A percentile compares a stretch with the other conserved stretches of the same genome.
These are phyloP conservation scores for Trichoderma gracile DNA, from an alignment of 2,329 filamentous ascomycete species.

Conservation along the genomic window DNA sequence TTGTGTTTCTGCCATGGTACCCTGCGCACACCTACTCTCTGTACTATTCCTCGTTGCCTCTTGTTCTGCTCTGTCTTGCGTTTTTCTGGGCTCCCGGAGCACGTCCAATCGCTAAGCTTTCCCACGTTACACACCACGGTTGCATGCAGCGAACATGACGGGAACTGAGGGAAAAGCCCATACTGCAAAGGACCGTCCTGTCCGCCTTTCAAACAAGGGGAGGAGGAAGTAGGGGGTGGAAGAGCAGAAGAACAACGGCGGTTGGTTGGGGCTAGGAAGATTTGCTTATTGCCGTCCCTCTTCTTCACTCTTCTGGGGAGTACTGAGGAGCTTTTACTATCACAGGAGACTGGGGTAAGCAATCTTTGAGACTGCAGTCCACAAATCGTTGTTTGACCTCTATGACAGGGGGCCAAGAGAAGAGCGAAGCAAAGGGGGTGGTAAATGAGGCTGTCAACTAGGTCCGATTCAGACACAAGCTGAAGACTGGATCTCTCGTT, in stretches of 20 bases:
- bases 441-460: neutral
- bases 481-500: neutral
- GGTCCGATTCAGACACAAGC: neutral
- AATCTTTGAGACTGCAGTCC: too few relatives aligned
- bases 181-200: neutral
- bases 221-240: neutral
- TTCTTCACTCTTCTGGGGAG: too few relatives aligned
- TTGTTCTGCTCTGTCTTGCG: too few relatives aligned
- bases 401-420: neutral
- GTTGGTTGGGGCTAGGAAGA: too few relatives aligned
- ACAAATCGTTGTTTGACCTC: too few relatives aligned
- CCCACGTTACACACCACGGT: conserved; percentile 4
- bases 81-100: neutral
- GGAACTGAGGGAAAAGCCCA: neutral
- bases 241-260: too few relatives aligned
- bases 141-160: conserved; percentile 13
- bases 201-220: neutral
- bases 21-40: neutral
- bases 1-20: neutral
- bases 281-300: too few relatives aligned
- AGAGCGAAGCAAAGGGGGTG: neutral
- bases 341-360: too few relatives aligned
- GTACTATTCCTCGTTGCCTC: too few relatives aligned
- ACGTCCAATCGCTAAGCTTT: conserved; percentile 22
- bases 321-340: too few relatives aligned